Evolutionary conservation across 2,329 filamentous ascomycete genomes (phyloP), one percentile per base, ranked within the genome.

Genomic region (Xylariaceae sp.): DNA sequence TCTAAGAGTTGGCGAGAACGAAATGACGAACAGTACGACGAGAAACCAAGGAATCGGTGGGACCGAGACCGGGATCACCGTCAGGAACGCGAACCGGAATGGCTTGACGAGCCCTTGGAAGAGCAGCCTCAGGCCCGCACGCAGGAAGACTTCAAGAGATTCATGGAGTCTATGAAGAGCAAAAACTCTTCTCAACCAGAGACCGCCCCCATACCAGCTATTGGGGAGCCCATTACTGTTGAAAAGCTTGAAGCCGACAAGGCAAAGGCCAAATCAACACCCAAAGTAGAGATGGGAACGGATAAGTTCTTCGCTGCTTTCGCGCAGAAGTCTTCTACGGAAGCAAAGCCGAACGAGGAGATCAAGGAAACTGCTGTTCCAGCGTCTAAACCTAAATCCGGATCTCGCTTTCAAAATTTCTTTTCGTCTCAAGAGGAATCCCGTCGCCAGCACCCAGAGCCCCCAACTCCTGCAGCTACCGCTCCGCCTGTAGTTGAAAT

Each of bases 81-180:
- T 43, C 67, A 76, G 50, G 89, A 94, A 59, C 82, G 87, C 50
- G 88, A 95, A 38, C 90, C 91, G 4, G 90, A 95, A 64, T 95
- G 90, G 91, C 74, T 95, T 64, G 89, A 94, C 58, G 77, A 83
- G 44, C 80, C 81, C 13, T 74, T 74, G 17, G 83, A 85, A 44
- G 84, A 87, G 38, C 80, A 84, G 54, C 69, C 77, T 28, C 79
- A 85, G 54, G 78, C 75, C 4, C 86, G 88, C 54, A 95, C 89
- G 1, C 84, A 88, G 56, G 89, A 94, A 58, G 90, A 96, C 52
- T 94, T 96, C 63, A 85, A 94, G 66, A 87, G 87, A 52, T 96
- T 91, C 81, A 95, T 95, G 74, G 88, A 94, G 54, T 78, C 76
- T 49, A 94, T 94, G 89, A 91, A 87, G 64, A 76, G 79, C 47